Evolutionary conservation across 1,284 basidiomycete genomes (phyloP).

Genomic region (Cryptococcus neoformans): DNA sequence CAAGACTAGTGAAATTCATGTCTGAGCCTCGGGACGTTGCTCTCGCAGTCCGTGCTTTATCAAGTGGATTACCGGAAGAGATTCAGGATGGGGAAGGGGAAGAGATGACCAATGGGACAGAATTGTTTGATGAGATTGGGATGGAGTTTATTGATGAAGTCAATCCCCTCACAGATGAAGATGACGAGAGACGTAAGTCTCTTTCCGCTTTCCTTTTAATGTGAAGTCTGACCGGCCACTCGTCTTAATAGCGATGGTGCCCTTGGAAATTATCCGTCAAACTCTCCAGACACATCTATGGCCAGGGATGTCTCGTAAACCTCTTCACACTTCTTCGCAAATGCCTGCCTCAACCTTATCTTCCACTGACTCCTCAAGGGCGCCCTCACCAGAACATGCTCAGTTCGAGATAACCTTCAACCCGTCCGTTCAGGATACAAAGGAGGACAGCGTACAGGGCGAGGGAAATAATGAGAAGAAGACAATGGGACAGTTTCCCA

Average conservation of each 20-base stretch:
- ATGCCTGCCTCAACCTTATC: slow-evolving; percentile 2
- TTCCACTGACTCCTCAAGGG: not conserved
- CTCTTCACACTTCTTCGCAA: slow-evolving; percentile 5
- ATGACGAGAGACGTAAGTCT: slow-evolving; percentile 42
- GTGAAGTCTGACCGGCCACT: not conserved
- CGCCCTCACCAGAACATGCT: not conserved
- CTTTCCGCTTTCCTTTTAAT: not conserved
- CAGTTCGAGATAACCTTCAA: slow-evolving; percentile 1
- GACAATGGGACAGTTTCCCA: slow-evolving; percentile 9
- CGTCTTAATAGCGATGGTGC: slow-evolving; percentile 23
- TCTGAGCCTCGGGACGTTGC: slow-evolving; percentile 37
- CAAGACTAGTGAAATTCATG: slow-evolving; percentile 22
- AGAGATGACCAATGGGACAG: not conserved
- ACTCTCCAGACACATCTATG: slow-evolving; percentile 47
- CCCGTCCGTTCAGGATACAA: not conserved
- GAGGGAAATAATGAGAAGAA: not conserved
- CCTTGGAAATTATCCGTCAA: slow-evolving; percentile 35
- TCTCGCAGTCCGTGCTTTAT: slow-evolving; percentile 24
- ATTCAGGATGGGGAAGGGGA: not conserved
- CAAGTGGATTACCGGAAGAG: not conserved
- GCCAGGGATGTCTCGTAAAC: slow-evolving; percentile 37
- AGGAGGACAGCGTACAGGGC: not conserved
- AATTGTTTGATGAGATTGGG: slow-evolving; percentile 33
- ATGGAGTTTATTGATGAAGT: slow-evolving; percentile 42
- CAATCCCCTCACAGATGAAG: slow-evolving; percentile 27